A percentile compares a stretch with the other conserved stretches of the same genome.
Evolutionary conservation across 805 yeast species (phyloP).

Genomic region (Jamesozyma piceae): DNA sequence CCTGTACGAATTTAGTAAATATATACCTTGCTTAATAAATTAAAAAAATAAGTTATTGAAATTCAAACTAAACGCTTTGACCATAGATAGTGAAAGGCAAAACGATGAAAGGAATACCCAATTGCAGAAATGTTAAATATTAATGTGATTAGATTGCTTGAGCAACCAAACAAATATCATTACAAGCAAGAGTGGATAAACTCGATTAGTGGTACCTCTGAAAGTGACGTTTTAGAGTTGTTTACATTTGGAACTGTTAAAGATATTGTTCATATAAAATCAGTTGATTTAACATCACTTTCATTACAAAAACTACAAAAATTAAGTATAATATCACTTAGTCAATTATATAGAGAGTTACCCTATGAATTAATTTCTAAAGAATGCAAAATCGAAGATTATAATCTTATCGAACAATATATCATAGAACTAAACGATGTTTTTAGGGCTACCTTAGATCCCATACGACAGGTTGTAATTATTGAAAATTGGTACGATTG

Average conservation of each 20-base stretch:
- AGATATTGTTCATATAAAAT: constrained; percentile 7
- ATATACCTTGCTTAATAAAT: not conserved
- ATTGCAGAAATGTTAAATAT: not conserved
- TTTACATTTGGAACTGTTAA: constrained; percentile 23
- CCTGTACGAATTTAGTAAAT: not conserved
- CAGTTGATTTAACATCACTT: constrained; percentile 4
- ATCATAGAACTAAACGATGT: constrained; percentile 16
- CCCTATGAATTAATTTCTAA: constrained; percentile 9
- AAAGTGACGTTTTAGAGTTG: constrained; percentile 13
- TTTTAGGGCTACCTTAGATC: constrained; percentile 17
- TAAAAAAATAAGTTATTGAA: too few species aligned
- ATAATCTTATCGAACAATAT: constrained; percentile 14
- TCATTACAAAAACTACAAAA: constrained; percentile 19
- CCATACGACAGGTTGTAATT: constrained; percentile 10
- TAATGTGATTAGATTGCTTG: constrained; percentile 7
- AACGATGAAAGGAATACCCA: too few species aligned
- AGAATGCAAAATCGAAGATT: constrained; percentile 9
- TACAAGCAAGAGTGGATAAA: constrained; percentile 23
- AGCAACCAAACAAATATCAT: constrained; percentile 15
- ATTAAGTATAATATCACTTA: constrained; percentile 18
- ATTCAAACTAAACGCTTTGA: too few species aligned
- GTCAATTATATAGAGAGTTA: constrained; percentile 12
- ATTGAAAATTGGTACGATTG: constrained; percentile 13
- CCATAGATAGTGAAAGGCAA: too few species aligned
- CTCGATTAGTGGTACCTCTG: not conserved